These are phyloP conservation scores for Sutorius eximius DNA, from an alignment of 1,284 basidiomycete genomes.

Conservation along the genomic window DNA sequence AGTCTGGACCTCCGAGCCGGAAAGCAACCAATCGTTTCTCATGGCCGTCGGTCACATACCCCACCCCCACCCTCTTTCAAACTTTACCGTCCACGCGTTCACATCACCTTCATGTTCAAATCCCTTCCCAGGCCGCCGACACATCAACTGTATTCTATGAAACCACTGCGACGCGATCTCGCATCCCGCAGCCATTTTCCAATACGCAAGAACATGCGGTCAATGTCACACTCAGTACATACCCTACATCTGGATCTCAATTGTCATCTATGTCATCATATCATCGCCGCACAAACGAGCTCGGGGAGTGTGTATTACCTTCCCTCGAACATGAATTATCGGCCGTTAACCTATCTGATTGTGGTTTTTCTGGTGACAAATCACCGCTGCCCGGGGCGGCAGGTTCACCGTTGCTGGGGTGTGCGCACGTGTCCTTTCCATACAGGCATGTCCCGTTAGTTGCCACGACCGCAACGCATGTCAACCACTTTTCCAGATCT, in stretches of 20 bases:
- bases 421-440: slow-evolving; percentile 21
- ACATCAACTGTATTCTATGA: slow-evolving; percentile 61
- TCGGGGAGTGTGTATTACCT: slow-evolving; percentile 6
- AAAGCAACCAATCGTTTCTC: slow-evolving; percentile 36
- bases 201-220: slow-evolving; percentile 23
- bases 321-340: slow-evolving; percentile 27
- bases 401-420: slow-evolving; percentile 14
- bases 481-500: slow-evolving; percentile 30
- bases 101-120: slow-evolving; percentile 37
- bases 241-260: slow-evolving; percentile 46
- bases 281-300: slow-evolving; percentile 25
- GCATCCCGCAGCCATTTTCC: slow-evolving; percentile 17
- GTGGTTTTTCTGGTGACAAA: slow-evolving; percentile 8
- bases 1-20: slow-evolving; percentile 41
- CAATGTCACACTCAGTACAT: slow-evolving; percentile 33
- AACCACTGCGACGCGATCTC: slow-evolving; percentile 42
- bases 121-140: slow-evolving; percentile 31
- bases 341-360: slow-evolving; percentile 20
- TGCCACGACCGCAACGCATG: slow-evolving; percentile 39
- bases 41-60: slow-evolving; percentile 37
- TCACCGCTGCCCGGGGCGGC: background rate
- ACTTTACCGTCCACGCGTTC: slow-evolving; percentile 40
- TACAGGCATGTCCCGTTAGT: slow-evolving; percentile 41
- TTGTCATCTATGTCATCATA: slow-evolving; percentile 37
- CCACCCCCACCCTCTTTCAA: slow-evolving; percentile 39